Percentiles rank a stretch among this genome's conserved stretches.
Conservation (phyloP, 2,329 filamentous ascomycete genomes). For the Exophiala viscosa region DNA sequence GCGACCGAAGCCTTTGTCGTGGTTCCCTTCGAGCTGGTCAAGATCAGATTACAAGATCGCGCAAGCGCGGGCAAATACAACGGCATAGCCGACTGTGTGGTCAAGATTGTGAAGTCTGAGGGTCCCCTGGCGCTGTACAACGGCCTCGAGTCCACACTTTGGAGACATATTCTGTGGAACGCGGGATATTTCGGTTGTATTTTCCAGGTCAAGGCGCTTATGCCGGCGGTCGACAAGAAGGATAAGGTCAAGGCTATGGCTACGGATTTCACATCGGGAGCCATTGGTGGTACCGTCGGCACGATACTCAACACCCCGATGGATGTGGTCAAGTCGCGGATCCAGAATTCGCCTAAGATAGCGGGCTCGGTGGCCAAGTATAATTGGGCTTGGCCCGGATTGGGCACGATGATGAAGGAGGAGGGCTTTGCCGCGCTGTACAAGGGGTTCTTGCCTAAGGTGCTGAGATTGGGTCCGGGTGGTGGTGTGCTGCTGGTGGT, state of each 20-base stretch:
- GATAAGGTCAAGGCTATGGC: slow-evolving; percentile 73
- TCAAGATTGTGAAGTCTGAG: slow-evolving; percentile 73
- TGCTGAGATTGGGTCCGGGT: slow-evolving; percentile 70
- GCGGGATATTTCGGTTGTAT: slow-evolving; percentile 97
- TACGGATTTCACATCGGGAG: slow-evolving; percentile 84
- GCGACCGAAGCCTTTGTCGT: slow-evolving; percentile 96
- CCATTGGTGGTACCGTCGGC: slow-evolving; percentile 82
- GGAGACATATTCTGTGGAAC: slow-evolving; percentile 94
- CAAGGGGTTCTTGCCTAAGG: slow-evolving; percentile 97
- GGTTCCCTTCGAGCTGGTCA: slow-evolving; percentile 96
- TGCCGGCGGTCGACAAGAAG: slow-evolving; percentile 70
- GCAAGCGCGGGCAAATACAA: slow-evolving; percentile 75
- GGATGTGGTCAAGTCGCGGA: slow-evolving; percentile 97
- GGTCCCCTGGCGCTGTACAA: slow-evolving; percentile 89
- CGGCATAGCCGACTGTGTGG: slow-evolving; percentile 51
- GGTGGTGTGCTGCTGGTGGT: slow-evolving; percentile 57
- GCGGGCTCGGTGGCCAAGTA: slow-evolving; percentile 85
- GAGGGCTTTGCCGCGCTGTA: slow-evolving; percentile 90
- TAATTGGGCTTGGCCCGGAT: slow-evolving; percentile 93
- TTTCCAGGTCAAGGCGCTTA: slow-evolving; percentile 84
- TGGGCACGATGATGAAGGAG: slow-evolving; percentile 83
- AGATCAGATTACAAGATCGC: slow-evolving; percentile 96
- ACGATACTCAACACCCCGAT: slow-evolving; percentile 92
- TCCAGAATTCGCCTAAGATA: slow-evolving; percentile 87
- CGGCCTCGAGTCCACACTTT: slow-evolving; percentile 92